These are phyloP conservation scores for Podila epigama DNA, from an alignment of 192 early-diverging fungal species.

Conservation along the genomic window DNA sequence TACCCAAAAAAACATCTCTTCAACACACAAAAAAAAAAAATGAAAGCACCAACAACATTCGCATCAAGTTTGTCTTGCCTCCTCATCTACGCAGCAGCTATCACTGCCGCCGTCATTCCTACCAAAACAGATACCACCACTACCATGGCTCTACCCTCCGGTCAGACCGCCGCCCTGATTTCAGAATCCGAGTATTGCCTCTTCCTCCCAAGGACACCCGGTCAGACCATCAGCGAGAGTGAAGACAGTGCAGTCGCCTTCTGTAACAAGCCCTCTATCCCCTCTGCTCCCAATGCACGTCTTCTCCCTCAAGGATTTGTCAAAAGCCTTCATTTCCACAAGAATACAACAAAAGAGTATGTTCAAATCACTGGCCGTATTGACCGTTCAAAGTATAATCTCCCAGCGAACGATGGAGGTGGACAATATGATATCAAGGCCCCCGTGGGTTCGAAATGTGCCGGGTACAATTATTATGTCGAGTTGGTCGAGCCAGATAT, in stretches of 20 bases:
- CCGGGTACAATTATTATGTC: constrained; percentile 49
- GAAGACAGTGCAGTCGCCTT: constrained; percentile 40
- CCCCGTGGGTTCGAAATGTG: constrained; percentile 47
- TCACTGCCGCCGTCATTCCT: too few species aligned
- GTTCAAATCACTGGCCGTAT: constrained; percentile 64
- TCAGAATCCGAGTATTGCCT: constrained; percentile 26
- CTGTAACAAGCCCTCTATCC: constrained; percentile 21
- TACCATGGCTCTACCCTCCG: not conserved
- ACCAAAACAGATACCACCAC: too few species aligned
- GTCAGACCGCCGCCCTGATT: constrained; percentile 26
- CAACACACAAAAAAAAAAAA: too few species aligned
- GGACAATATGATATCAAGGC: constrained; percentile 60
- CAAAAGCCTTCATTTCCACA: constrained; percentile 44
- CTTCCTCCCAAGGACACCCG: constrained; percentile 35
- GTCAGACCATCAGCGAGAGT: constrained; percentile 27
- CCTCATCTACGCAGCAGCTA: too few species aligned
- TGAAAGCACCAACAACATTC: too few species aligned
- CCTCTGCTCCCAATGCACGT: constrained; percentile 47
- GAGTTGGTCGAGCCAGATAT: constrained; percentile 53
- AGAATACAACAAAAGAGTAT: constrained; percentile 23
- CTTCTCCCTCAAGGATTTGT: constrained; percentile 52
- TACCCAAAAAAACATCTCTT: too few species aligned
- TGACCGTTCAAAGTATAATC: constrained; percentile 43
- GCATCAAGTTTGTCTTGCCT: too few species aligned
- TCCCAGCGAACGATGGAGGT: constrained; percentile 53